Percentiles rank a stretch among this genome's conserved stretches.
phyloP scores from a whole-genome alignment of 176 grass and related monocot genomes.

The Oryza rufipogon region DNA sequence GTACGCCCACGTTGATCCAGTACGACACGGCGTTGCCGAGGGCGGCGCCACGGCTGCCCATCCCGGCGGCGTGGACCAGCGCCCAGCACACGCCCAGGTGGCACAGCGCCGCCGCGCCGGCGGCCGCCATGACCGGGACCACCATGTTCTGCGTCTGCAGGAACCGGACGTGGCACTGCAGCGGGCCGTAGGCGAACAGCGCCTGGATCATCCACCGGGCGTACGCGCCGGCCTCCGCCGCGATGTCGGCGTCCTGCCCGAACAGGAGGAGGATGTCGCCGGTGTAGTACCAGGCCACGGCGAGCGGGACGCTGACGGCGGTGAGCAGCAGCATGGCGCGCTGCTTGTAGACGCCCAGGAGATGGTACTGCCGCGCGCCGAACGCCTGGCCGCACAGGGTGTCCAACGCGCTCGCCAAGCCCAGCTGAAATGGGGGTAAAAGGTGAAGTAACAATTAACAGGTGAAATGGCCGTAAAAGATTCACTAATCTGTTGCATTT shows the following conservation, averaged over 20 bases:
- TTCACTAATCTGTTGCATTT: too few species aligned
- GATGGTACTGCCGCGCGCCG: slow-evolving; percentile 44
- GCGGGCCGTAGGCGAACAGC: slow-evolving; percentile 50
- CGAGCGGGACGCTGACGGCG: slow-evolving; percentile 43
- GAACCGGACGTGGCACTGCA: slow-evolving; percentile 40
- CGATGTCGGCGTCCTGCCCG: slow-evolving; percentile 54
- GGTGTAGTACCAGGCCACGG: slow-evolving; percentile 48
- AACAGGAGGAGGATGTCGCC: slow-evolving; percentile 49
- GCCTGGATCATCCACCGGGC: slow-evolving; percentile 60
- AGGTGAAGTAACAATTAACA: too few species aligned
- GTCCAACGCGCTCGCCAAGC: slow-evolving; percentile 34
- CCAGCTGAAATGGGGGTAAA: not conserved
- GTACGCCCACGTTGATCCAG: too few species aligned
- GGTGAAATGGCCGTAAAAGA: too few species aligned
- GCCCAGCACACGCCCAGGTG: slow-evolving; percentile 31
- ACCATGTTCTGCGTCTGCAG: slow-evolving; percentile 40
- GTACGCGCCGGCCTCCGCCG: slow-evolving; percentile 51
- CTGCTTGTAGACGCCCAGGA: slow-evolving; percentile 60
- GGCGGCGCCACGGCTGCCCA: not conserved
- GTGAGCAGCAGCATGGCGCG: slow-evolving; percentile 59
- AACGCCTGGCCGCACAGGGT: slow-evolving; percentile 45
- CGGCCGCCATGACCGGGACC: not conserved
- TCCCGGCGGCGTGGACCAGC: not conserved
- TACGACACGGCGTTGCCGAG: too few species aligned
- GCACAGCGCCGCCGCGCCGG: slow-evolving; percentile 5